Evolutionary conservation across 2,329 filamentous ascomycete genomes (phyloP), one percentile per base, ranked within the genome.

Genomic region (Esteya vermicola): DNA sequence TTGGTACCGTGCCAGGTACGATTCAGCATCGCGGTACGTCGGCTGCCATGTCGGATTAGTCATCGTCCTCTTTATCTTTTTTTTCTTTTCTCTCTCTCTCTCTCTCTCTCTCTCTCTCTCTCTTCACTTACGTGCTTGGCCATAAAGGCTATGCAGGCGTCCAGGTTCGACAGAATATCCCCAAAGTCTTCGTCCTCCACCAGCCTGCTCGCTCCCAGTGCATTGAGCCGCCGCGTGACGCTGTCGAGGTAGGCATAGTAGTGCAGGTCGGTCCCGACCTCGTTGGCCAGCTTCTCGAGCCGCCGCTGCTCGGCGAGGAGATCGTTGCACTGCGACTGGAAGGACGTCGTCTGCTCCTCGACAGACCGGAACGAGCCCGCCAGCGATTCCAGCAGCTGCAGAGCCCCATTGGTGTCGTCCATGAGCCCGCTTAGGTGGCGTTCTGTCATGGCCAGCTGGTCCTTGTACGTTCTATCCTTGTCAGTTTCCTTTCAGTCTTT

Each of bases 181-280:
- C 81, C 78, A 53, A 96, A 95, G 33, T 83, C 81, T 38, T 81
- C 78, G 42, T 81, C 80, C 34, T 88, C 81, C 14, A 95, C 88
- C 41, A 94, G 68, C 42, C 81, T 85, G 36, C 84, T 79, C 18
- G 89, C 88, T 1, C 88, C 86, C 0, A 91, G 88, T 1, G 88
- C 88, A 63, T 96, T 96, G 43, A 98, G 73, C 13, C 86, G 75
- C 41, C 88, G 74, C 0, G 86, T 94, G 44, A 89, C 86, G 35
- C 81, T 86, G 47, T 98, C 91, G 6, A 98, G 70, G 54, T 94
- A 95, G 18, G 82, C 76, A 57, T 98, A 98, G 59, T 93, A 95
- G 54, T 88, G 79, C n/a, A 95, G 65, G 50, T 95, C 93, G 20
- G 84, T 82, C 21, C 84, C 81, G 42, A 98, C 81, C 43, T 86